Percentiles rank a stretch among this genome's conserved stretches.
Conservation (phyloP, 345 rosid genomes). For the sweet orange (Citrus sinensis) region DNA sequence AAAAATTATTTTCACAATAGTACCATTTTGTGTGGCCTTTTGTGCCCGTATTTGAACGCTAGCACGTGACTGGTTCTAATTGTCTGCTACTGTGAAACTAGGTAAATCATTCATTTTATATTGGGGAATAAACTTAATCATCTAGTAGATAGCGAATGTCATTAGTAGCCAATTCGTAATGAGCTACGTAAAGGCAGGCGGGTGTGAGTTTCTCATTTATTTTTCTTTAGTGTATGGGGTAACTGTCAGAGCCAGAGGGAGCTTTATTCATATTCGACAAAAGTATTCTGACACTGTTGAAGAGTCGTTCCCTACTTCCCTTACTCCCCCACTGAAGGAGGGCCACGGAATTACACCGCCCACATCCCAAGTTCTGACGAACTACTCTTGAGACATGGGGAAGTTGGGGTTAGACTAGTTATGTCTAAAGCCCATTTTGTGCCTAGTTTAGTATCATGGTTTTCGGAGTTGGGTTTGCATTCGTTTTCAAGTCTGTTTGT, state of each 20-base stretch:
- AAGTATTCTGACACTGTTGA: too few relatives aligned
- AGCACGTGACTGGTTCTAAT: neutral
- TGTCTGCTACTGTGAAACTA: neutral
- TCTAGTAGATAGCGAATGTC: too few relatives aligned
- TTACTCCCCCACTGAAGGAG: neutral
- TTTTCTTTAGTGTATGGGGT: neutral
- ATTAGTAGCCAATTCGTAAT: neutral
- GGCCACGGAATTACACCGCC: too few relatives aligned
- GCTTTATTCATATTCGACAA: too few relatives aligned
- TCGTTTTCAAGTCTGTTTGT: too few relatives aligned
- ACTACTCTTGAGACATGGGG: too few relatives aligned
- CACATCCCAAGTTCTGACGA: too few relatives aligned
- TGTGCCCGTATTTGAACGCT: neutral
- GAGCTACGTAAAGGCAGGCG: neutral
- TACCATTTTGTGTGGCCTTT: neutral
- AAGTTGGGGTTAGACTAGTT: too few relatives aligned
- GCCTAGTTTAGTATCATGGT: neutral
- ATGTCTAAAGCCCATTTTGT: neutral
- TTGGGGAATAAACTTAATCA: too few relatives aligned
- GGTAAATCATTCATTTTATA: too few relatives aligned
- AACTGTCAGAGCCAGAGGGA: too few relatives aligned
- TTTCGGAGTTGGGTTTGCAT: neutral
- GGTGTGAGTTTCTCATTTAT: neutral
- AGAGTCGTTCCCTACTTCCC: neutral
- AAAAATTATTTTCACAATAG: neutral